Evolutionary conservation across 2,329 filamentous ascomycete genomes (phyloP).

Genomic region (Microdochium paspali): DNA sequence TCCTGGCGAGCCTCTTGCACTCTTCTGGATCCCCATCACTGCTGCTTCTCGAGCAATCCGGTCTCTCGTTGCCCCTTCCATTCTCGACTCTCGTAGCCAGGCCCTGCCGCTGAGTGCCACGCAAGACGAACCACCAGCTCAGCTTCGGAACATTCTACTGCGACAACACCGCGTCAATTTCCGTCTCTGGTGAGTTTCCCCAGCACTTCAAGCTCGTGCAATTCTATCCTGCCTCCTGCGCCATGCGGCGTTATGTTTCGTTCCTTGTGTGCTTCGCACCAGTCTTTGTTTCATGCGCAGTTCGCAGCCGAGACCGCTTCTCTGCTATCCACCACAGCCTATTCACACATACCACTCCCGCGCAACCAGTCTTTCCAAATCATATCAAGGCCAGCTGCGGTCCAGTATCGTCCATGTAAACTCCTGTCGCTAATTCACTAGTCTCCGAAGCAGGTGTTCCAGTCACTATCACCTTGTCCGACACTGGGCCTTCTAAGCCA

Average conservation of each 20-base stretch:
- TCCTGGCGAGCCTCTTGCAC: neutral
- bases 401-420: no score
- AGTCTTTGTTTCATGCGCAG: no score
- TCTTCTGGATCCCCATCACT: neutral
- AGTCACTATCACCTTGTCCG: no score
- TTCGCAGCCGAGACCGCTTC: neutral
- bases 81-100: neutral
- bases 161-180: slow-evolving; percentile 21
- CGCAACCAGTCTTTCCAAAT: neutral
- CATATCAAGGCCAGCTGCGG: neutral
- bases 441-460: no score
- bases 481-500: no score
- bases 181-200: slow-evolving; percentile 25
- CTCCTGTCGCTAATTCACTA: no score
- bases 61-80: neutral
- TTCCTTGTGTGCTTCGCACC: no score
- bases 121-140: slow-evolving; percentile 13
- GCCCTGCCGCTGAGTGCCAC: slow-evolving; percentile 12
- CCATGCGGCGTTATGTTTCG: slow-evolving; percentile 11
- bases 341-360: neutral
- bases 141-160: slow-evolving; percentile 19
- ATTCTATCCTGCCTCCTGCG: slow-evolving; percentile 19
- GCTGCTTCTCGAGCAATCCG: neutral
- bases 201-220: slow-evolving; percentile 21
- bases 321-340: neutral